Evolutionary conservation across 768 basidiomycete genomes (phyloP).

Genomic region (Tulasnella sp.): DNA sequence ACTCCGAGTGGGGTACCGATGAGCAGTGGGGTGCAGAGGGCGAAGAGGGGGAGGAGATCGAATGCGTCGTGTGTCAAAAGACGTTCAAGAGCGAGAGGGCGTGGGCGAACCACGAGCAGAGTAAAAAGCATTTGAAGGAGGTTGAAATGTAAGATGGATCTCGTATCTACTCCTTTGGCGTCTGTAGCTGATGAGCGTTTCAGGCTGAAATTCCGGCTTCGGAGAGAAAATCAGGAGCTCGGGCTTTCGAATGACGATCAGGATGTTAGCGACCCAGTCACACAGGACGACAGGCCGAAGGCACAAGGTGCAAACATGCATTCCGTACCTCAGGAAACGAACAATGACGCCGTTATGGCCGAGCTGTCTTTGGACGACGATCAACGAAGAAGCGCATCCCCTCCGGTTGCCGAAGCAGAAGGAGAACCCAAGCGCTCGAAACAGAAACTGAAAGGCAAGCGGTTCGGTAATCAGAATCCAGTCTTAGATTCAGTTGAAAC

Average conservation of each 20-base stretch:
- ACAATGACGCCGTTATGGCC: background rate
- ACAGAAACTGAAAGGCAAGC: background rate
- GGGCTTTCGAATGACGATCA: conserved; percentile 29
- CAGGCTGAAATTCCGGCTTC: conserved; percentile 63
- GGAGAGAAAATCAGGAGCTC: conserved; percentile 55
- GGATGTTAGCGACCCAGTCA: background rate
- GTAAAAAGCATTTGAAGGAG: conserved; percentile 85
- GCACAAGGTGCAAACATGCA: background rate
- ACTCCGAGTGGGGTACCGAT: conserved; percentile 39
- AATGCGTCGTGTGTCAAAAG: conserved; percentile 92
- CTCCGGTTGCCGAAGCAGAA: background rate
- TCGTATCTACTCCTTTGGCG: background rate
- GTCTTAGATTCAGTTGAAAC: background rate
- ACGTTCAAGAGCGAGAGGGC: conserved; percentile 83
- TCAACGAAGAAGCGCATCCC: background rate
- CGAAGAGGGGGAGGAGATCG: conserved; percentile 56
- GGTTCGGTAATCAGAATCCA: background rate
- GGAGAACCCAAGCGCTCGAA: background rate
- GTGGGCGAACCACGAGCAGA: conserved; percentile 93
- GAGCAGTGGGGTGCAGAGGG: conserved; percentile 66
- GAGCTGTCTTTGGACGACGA: background rate
- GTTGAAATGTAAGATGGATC: conserved; percentile 43
- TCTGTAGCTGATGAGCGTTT: background rate
- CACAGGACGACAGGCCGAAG: background rate
- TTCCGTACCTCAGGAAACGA: background rate